Evolutionary conservation across 208 protist genomes (phyloP).

Genomic region (Giardia muris): DNA sequence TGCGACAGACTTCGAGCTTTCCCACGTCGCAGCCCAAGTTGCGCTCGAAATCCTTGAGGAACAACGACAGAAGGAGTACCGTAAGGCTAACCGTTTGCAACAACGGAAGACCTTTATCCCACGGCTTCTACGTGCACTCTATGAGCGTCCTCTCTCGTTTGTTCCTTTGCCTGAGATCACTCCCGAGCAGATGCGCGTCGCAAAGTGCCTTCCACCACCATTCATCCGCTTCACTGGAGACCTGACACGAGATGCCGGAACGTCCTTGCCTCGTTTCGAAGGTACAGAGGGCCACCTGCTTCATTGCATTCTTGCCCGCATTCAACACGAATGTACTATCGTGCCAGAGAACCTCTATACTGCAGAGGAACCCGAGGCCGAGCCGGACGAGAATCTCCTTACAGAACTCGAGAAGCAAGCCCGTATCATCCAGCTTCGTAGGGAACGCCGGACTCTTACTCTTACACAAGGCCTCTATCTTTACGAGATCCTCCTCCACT

Average conservation of each 20-base stretch:
- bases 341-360: neutral
- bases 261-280: neutral
- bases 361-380: neutral
- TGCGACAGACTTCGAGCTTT: neutral
- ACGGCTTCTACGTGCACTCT: neutral
- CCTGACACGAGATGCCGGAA: neutral
- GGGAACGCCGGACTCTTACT: neutral
- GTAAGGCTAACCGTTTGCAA: neutral
- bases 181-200: constrained; percentile 20
- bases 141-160: neutral
- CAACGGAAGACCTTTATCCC: neutral
- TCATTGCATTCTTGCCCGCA: neutral
- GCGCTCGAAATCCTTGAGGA: neutral
- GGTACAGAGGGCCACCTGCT: neutral
- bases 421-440: neutral
- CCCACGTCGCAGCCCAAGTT: neutral
- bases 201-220: neutral
- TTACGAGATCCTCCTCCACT: constrained; percentile 9
- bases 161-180: constrained; percentile 9
- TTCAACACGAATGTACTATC: constrained; percentile 5
- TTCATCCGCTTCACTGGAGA: neutral
- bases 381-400: neutral
- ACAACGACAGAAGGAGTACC: neutral
- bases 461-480: neutral
- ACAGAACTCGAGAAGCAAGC: neutral